Evolutionary conservation across 768 basidiomycete species (phyloP), one percentile per base, ranked within the genome.

Genomic region (Boletus edulis): DNA sequence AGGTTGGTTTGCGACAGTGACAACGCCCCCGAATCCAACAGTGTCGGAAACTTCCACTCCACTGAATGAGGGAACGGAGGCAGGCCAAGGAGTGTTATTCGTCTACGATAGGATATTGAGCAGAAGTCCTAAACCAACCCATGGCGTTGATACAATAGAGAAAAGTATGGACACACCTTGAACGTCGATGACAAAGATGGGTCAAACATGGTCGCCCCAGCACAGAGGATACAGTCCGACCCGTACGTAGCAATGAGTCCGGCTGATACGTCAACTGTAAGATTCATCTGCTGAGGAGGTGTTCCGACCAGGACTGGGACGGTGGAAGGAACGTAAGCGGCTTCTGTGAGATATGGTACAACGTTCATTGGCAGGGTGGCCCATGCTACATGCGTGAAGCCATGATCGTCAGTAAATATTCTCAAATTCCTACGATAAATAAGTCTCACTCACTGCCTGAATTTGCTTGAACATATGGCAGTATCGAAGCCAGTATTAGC

Each of bases 141-240:
- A 22, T 43, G 34, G 15, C 2, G 12, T 43, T 13, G 22, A 29
- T 20, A 34, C 14, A 39, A n/a, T 20, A 13, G 5, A 20, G 20
- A 47, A 18, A 11, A 13, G 17, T 27, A n/a, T 18, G 17, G 15
- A 50, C 67, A 17, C n/a, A 68, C 67, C 59, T 63, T 32, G 40
- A 59, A 68, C 7, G 63, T 59, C 18, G 68, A 61, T 3, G 67
- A 68, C 20, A 70, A 24, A 3, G 57, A 52, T 4, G 58, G 37
- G 45, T 68, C 60, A 39, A 68, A 69, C 15, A 59, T 32, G 20
- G 46, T 50, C 17, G 49, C 12, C 15, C 67, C 68, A 38, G 57
- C 51, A 27, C 68, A 69, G 46, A 71, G 58, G 15, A 71, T 46
- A 37, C 68, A 69, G 40, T 71, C 60, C 3, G 58, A 50, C 5